Evolutionary conservation across 257 asterid species (phyloP), one percentile per base, ranked within the genome.

Genomic region (Solanum habrochaites): DNA sequence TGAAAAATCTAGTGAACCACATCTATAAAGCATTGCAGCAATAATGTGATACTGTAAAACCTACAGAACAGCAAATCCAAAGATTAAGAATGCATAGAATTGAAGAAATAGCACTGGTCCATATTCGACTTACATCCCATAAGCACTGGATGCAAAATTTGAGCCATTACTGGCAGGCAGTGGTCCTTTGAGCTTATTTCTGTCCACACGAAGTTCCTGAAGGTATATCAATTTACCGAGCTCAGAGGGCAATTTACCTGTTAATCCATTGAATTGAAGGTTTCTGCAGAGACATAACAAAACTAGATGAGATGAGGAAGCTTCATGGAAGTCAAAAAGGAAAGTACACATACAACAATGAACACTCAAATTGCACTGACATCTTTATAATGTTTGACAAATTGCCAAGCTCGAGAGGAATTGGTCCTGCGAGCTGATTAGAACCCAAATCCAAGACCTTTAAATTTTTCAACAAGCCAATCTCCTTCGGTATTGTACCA

Each of bases 241-340:
- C 88, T 96, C 98, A 62, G 90, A 47, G 86, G 99, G 98, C 86
- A 97, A 88, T 86, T 88, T 94, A 85, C 99, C 99, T 1, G 97
- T 97, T 90, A 97, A 87, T 42, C 97, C 98, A 89, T 97, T 97
- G 52, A 97, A 95, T 89, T 95, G 94, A 91, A 97, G 95, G 88
- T 95, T 92, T 90, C 99, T 95, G 88, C 87, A 89, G 80, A 86
- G 71, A 27, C 60, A 86, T 29, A 75, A 66, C 58, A 31, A 83
- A 56, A 82, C 39, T 87, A 82, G 49, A 47, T 3, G 25, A 52
- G 21, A 49, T 39, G 49, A 86, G 39, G 31, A 13, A 70, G 52
- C 67, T 15, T 29, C 35, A 14, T 58, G 67, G 47, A 25, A 35
- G 82, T 69, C 78, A 39, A 37, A 5, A 86, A 88, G 70, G 31